Percentiles rank a stretch among this genome's conserved stretches.
Evolutionary conservation across 2,329 filamentous ascomycete species (phyloP).

Genomic region (Xenosphaeropsis pyriputrescens): DNA sequence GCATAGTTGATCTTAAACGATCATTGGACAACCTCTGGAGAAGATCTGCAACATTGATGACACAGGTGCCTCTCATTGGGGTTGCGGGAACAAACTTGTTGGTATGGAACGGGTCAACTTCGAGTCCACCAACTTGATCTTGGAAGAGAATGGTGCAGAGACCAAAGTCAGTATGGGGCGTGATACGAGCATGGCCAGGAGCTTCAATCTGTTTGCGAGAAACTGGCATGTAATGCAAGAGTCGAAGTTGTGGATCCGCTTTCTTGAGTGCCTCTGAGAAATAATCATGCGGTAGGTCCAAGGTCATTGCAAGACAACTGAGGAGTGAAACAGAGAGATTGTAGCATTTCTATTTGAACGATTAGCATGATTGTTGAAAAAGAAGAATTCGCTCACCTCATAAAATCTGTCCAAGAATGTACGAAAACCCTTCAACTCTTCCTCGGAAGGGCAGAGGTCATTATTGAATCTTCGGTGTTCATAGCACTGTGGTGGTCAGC

Average conservation of each 20-base stretch:
- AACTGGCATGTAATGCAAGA: slow-evolving; percentile 8
- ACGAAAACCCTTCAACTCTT: slow-evolving; percentile 1
- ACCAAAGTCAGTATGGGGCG: slow-evolving; percentile 7
- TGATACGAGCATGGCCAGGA: slow-evolving; percentile 5
- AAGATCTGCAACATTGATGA: slow-evolving; percentile 7
- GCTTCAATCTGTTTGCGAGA: slow-evolving; percentile 1
- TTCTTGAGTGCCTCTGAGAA: neutral
- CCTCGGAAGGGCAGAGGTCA: neutral
- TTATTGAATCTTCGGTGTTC: slow-evolving; percentile 2
- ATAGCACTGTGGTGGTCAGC: neutral
- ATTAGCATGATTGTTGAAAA: too few species aligned
- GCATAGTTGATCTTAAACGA: slow-evolving; percentile 4
- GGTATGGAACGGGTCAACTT: slow-evolving; percentile 6
- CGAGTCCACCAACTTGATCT: slow-evolving; percentile 6
- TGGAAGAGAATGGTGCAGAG: slow-evolving; percentile 7
- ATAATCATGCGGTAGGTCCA: slow-evolving; percentile 1
- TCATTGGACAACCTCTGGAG: slow-evolving; percentile 6
- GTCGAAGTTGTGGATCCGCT: slow-evolving; percentile 4
- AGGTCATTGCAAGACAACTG: slow-evolving; percentile 1
- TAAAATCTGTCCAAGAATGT: slow-evolving; percentile 1
- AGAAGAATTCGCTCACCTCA: neutral
- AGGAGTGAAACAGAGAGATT: slow-evolving; percentile 1
- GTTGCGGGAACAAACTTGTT: slow-evolving; percentile 4
- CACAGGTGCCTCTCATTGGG: slow-evolving; percentile 3
- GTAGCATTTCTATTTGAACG: slow-evolving; percentile 2